phyloP scores from a whole-genome alignment of 2,329 filamentous ascomycete species.

The Neofusicoccum umdonicola region DNA sequence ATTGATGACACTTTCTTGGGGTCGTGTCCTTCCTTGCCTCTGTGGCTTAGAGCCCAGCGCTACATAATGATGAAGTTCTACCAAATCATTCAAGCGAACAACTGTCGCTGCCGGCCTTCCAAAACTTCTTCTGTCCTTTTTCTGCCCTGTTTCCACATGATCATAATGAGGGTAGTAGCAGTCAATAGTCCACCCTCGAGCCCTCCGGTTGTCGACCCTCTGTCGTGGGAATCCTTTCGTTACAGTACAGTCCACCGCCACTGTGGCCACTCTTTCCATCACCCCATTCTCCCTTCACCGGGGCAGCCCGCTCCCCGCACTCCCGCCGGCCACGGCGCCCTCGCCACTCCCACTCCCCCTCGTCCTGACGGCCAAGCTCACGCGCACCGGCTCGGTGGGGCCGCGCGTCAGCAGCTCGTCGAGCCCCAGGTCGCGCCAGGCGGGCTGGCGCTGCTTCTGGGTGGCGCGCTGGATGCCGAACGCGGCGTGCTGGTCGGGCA shows the following conservation, averaged over 20 bases:
- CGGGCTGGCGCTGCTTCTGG: conserved; percentile 66
- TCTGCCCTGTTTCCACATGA: too few species aligned
- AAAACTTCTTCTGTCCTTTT: too few species aligned
- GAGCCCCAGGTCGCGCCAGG: conserved; percentile 79
- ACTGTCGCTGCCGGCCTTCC: too few species aligned
- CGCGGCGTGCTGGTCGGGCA: conserved; percentile 82
- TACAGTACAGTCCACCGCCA: not conserved
- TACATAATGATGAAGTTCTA: too few species aligned
- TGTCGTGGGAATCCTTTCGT: too few species aligned
- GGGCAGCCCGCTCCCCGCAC: conserved; percentile 17
- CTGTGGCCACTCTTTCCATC: not conserved
- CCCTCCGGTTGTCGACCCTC: too few species aligned
- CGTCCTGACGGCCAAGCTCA: conserved; percentile 3
- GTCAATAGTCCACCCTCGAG: too few species aligned
- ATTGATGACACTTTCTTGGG: too few species aligned
- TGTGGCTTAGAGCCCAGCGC: too few species aligned
- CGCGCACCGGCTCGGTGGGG: conserved; percentile 37
- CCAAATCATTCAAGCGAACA: too few species aligned
- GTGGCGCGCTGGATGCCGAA: conserved; percentile 83
- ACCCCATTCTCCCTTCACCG: not conserved
- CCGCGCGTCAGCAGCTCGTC: conserved; percentile 66
- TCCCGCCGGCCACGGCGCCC: not conserved
- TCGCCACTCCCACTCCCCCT: conserved; percentile 11
- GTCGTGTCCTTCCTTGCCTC: too few species aligned
- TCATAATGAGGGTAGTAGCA: too few species aligned